Evolutionary conservation across 805 yeast genomes (phyloP), one percentile per base, ranked within the genome.

Genomic region (Yarrowia divulgata): DNA sequence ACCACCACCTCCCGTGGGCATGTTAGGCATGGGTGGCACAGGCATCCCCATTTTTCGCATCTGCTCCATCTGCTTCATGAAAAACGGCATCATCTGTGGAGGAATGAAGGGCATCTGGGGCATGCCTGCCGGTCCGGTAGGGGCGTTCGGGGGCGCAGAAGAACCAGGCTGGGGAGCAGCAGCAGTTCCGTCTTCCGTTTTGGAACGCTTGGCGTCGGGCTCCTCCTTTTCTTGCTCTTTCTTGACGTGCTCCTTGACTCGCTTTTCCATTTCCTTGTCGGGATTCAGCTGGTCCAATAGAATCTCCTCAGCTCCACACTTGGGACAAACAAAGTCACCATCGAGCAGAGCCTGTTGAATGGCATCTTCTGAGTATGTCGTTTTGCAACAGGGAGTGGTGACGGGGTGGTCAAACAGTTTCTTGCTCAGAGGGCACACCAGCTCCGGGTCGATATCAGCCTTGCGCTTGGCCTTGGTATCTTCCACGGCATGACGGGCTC

Each of bases 251-350:
- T 82, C 81, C 39, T 84, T 79, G 19, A 93, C 84, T 69, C 85
- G 83, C 40, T 79, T 77, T 69, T 85, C 85, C 75, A 87, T 81
- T n/a, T 85, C 90, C 58, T 82, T 81, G 75, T 91, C 93, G 1
- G 83, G 81, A 6, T 82, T 81, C 57, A 94, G 80, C 18, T 88
- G 84, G 78, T 94, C 99, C 62, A 94, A 81, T 71, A 87, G 87
- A 0, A 91, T 83, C 70, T 93, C 97, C 32, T 85, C 87, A 18
- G 83, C 84, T 2, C 84, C 86, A 80, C 99, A 94, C 72, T 87
- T 88, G 6, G 99, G 98, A 79, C 99, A 94, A 46, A 85, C 87
- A 79, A 94, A 94, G 75, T 94, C 98, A 69, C 87, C 85, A 35
- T 91, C 97, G 67, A 94, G 83, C 34, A 94, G 80, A 8, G 84